Evolutionary conservation across 257 asterid genomes (phyloP).

Genomic region (Scutellaria minor): DNA sequence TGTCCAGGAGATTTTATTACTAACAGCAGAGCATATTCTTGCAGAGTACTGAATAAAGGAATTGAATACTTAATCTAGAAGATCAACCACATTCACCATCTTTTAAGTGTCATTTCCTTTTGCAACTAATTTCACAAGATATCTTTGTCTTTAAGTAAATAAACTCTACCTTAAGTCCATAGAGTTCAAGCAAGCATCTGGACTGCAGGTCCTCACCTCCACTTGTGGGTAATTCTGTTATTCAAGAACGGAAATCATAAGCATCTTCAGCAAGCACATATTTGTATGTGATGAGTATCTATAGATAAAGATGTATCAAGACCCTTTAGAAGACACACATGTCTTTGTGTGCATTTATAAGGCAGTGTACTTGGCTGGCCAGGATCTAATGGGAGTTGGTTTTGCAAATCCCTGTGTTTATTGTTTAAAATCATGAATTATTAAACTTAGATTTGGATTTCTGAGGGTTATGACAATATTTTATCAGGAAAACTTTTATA

Average conservation of each 20-base stretch:
- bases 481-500: conserved; percentile 6
- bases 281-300: not conserved
- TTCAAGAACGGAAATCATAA: conserved; percentile 29
- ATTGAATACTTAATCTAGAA: conserved; percentile 19
- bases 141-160: conserved; percentile 14
- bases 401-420: not conserved
- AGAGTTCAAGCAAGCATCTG: conserved; percentile 95
- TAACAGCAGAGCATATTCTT: conserved; percentile 9
- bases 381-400: not conserved
- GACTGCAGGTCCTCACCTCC: conserved; percentile 98
- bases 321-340: not conserved
- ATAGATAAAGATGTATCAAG: conserved; percentile 5
- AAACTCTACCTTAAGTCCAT: conserved; percentile 84
- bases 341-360: not conserved
- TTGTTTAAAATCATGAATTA: conserved; percentile 4
- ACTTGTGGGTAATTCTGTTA: conserved; percentile 84
- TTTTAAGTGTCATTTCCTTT: not conserved
- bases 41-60: conserved; percentile 10
- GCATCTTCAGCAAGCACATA: conserved; percentile 24
- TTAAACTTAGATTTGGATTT: not conserved
- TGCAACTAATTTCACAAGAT: conserved; percentile 15
- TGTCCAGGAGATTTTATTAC: not conserved
- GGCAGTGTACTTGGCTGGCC: not conserved
- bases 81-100: conserved; percentile 12
- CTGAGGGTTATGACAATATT: not conserved